phyloP scores from a whole-genome alignment of 2,329 filamentous ascomycete genomes.

The Pseudogymnoascus sp. region DNA sequence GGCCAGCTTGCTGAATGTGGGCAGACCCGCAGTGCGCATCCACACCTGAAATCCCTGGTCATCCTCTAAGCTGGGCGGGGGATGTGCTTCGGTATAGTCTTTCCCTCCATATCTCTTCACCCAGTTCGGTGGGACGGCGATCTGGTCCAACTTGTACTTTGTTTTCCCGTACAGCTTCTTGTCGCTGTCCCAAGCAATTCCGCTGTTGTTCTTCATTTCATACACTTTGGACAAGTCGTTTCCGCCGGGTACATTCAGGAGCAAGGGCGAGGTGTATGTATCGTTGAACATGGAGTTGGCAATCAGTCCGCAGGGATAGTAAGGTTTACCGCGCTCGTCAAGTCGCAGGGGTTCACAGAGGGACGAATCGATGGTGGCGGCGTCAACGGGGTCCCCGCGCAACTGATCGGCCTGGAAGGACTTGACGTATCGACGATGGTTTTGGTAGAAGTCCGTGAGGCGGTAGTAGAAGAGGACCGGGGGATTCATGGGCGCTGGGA shows the following conservation, averaged over 20 bases:
- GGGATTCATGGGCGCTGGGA: slow-evolving; percentile 70
- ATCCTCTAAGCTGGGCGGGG: slow-evolving; percentile 63
- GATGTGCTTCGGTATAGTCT: slow-evolving; percentile 53
- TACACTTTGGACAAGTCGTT: slow-evolving; percentile 47
- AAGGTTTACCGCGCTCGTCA: slow-evolving; percentile 52
- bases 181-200: slow-evolving; percentile 84
- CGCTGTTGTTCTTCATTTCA: slow-evolving; percentile 59
- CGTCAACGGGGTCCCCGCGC: slow-evolving; percentile 58
- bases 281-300: slow-evolving; percentile 98
- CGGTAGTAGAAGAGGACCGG: slow-evolving; percentile 92
- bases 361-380: slow-evolving; percentile 54
- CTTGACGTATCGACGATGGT: slow-evolving; percentile 91
- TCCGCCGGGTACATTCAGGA: slow-evolving; percentile 43
- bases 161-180: slow-evolving; percentile 67
- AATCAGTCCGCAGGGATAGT: slow-evolving; percentile 92
- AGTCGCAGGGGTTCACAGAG: slow-evolving; percentile 68
- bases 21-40: slow-evolving; percentile 95
- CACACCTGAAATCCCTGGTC: slow-evolving; percentile 92
- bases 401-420: slow-evolving; percentile 80
- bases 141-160: slow-evolving; percentile 54
- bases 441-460: slow-evolving; percentile 97
- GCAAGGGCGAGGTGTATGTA: slow-evolving; percentile 61
- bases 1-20: slow-evolving; percentile 89
- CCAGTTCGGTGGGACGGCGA: slow-evolving; percentile 87
- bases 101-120: slow-evolving; percentile 56